Percentiles rank a stretch among this genome's conserved stretches.
Conservation (phyloP, 306 rosid genomes). For the Quercus suber region DNA sequence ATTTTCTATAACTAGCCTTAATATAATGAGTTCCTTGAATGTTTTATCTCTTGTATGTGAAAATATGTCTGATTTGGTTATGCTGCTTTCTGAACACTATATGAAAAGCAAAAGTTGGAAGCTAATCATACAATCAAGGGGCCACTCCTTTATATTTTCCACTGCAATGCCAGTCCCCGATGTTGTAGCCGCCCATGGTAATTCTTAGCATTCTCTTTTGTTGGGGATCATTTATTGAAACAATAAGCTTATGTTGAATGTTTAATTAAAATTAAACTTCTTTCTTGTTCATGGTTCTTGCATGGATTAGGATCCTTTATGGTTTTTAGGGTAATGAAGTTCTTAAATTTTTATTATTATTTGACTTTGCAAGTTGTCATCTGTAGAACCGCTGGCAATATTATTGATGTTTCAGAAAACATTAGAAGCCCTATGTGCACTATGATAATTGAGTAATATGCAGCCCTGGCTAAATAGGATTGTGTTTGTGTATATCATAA, state of each 20-base stretch:
- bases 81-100: slow-evolving; percentile 17
- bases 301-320: too few relatives aligned
- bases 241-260: background rate
- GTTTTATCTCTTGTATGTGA: background rate
- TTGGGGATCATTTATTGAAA: slow-evolving; percentile 11
- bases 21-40: background rate
- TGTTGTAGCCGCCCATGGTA: slow-evolving; percentile 86
- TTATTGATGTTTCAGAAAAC: too few relatives aligned
- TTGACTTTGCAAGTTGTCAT: too few relatives aligned
- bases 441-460: too few relatives aligned
- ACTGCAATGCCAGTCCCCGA: slow-evolving; percentile 74
- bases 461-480: too few relatives aligned
- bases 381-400: too few relatives aligned
- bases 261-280: too few relatives aligned
- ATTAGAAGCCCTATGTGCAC: too few relatives aligned
- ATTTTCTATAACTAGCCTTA: background rate
- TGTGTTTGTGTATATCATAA: too few relatives aligned
- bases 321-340: too few relatives aligned
- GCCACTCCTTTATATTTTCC: slow-evolving; percentile 88
- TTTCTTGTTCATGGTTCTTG: too few relatives aligned
- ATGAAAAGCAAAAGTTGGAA: slow-evolving; percentile 79
- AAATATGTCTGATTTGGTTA: background rate
- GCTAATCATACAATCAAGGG: slow-evolving; percentile 86
- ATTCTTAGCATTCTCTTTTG: slow-evolving; percentile 6
- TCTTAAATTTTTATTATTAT: too few relatives aligned